Conservation (phyloP, 23 red algal species). For the Cyanidium caldarium region DNA sequence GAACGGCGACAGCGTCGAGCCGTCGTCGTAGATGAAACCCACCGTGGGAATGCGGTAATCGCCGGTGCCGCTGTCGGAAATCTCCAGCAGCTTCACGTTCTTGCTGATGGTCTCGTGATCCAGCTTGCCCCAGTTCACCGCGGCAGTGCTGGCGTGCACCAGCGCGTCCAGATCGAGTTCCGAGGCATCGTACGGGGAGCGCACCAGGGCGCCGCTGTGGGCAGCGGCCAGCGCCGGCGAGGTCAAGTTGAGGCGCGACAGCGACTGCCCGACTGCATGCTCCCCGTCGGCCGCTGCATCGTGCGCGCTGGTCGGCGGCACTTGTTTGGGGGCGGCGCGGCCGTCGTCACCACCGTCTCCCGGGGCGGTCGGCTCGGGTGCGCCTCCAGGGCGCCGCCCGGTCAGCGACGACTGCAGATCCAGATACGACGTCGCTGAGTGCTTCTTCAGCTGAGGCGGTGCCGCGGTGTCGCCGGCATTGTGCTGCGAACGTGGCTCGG, state of each 20-base stretch:
- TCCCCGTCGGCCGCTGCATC: background rate
- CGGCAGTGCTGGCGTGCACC: background rate
- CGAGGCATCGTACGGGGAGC: no score
- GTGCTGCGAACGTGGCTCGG: background rate
- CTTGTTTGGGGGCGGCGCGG: background rate
- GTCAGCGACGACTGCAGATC: background rate
- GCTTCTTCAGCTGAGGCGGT: background rate
- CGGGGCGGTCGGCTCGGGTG: no score
- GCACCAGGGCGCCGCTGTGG: no score
- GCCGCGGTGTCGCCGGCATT: background rate
- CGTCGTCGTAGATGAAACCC: conserved; percentile 64
- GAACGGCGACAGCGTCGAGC: conserved; percentile 54
- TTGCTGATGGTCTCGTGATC: conserved; percentile 83
- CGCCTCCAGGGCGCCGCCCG: background rate
- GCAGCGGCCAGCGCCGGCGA: no score
- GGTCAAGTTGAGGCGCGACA: background rate
- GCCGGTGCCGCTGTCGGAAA: conserved; percentile 83
- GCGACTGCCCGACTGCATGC: background rate
- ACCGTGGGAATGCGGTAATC: conserved; percentile 71
- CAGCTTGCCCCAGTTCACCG: conserved; percentile 63
- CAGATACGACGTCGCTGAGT: background rate
- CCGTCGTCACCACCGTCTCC: no score
- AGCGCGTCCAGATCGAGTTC: conserved; percentile 1
- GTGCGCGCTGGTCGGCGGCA: background rate
- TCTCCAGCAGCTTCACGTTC: conserved; percentile 82